A percentile compares a stretch with the other conserved stretches of the same genome.
phyloP scores from a whole-genome alignment of 192 early-diverging fungal genomes.

The Coemansia sp. region DNA sequence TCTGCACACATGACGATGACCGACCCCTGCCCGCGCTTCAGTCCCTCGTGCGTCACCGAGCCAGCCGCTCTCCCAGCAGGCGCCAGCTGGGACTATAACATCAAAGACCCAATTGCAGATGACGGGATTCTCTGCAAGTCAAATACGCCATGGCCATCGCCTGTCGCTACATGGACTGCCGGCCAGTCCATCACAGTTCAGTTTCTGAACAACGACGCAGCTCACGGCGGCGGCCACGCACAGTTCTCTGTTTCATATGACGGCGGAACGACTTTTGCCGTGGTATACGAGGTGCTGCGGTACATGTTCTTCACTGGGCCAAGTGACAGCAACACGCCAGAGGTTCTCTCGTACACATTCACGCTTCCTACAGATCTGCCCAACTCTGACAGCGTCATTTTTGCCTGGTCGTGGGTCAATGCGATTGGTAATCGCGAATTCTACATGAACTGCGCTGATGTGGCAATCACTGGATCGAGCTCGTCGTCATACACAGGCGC shows the following conservation, averaged over 20 bases:
- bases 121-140: slow-evolving; percentile 46
- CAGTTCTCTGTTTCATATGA: slow-evolving; percentile 61
- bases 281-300: slow-evolving; percentile 52
- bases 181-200: slow-evolving; percentile 39
- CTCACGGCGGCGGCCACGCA: slow-evolving; percentile 62
- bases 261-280: slow-evolving; percentile 53
- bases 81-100: slow-evolving; percentile 39
- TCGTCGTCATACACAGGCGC: slow-evolving; percentile 46
- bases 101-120: slow-evolving; percentile 37
- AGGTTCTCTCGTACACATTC: slow-evolving; percentile 40
- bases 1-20: slow-evolving; percentile 40
- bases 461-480: slow-evolving; percentile 58
- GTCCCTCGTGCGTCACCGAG: slow-evolving; percentile 25
- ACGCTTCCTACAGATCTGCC: slow-evolving; percentile 57
- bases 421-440: slow-evolving; percentile 70
- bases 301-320: slow-evolving; percentile 42
- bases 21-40: slow-evolving; percentile 44
- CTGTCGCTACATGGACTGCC: slow-evolving; percentile 38
- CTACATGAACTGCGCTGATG: slow-evolving; percentile 74
- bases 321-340: slow-evolving; percentile 9
- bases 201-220: slow-evolving; percentile 30
- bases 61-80: slow-evolving; percentile 44
- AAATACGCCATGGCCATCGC: slow-evolving; percentile 30
- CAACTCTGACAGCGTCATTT: slow-evolving; percentile 34
- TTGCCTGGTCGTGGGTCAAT: slow-evolving; percentile 73